Percentiles rank a stretch among this genome's conserved stretches.
These are phyloP conservation scores for Hypoxylon fragiforme DNA, from an alignment of 495 filamentous ascomycete genomes.

Conservation along the genomic window DNA sequence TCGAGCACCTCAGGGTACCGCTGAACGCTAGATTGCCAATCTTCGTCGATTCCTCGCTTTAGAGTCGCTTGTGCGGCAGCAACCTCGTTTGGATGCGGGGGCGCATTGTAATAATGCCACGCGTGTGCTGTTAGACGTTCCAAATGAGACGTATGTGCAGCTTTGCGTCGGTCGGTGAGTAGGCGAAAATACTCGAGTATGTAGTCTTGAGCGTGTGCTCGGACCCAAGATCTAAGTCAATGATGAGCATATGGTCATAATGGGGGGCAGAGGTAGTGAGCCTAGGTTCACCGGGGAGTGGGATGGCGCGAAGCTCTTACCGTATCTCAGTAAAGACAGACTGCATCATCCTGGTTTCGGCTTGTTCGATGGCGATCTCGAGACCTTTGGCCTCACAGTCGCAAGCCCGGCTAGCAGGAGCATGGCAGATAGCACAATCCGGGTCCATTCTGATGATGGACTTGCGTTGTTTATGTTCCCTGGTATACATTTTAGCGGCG, in stretches of 20 bases:
- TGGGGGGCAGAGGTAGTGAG: constrained; percentile 6
- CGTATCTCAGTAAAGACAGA: constrained; percentile 65
- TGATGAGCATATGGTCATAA: constrained; percentile 30
- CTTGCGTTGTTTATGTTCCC: constrained; percentile 50
- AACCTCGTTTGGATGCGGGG: constrained; percentile 61
- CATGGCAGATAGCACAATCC: constrained; percentile 71
- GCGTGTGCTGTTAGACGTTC: constrained; percentile 60
- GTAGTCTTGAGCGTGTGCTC: constrained; percentile 67
- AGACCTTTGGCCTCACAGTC: constrained; percentile 71
- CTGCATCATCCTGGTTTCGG: constrained; percentile 65
- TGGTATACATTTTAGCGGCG: constrained; percentile 56
- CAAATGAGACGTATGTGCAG: constrained; percentile 57
- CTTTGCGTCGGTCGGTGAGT: constrained; percentile 62
- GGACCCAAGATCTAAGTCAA: constrained; percentile 64
- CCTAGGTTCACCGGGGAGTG: background rate
- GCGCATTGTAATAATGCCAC: constrained; percentile 58
- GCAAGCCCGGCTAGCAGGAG: constrained; percentile 63
- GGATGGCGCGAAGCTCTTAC: constrained; percentile 43
- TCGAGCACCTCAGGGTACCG: constrained; percentile 74
- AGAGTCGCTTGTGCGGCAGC: constrained; percentile 60
- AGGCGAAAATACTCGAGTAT: constrained; percentile 69
- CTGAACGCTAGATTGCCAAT: constrained; percentile 70
- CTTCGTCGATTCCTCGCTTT: constrained; percentile 71
- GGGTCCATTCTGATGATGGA: constrained; percentile 64
- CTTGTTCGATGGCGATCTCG: constrained; percentile 66